Base-by-base conservation (phyloP, 164 flowering plant genomes). In the Tetracentron sinense region DNA sequence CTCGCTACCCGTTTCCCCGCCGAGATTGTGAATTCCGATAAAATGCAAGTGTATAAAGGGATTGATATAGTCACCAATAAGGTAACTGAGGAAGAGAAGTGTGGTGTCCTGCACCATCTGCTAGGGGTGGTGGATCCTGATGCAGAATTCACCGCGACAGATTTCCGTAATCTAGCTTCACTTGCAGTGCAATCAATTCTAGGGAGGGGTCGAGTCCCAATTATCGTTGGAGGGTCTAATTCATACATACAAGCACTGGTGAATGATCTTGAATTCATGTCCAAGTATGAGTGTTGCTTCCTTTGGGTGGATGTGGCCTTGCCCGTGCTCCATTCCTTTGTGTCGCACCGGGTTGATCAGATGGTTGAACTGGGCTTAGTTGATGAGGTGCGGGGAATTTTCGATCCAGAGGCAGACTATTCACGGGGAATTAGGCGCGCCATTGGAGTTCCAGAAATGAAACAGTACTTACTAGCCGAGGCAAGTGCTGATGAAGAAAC, bases 161-260 rank as follows among this genome's bases (percentile, higher is more conserved):
- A 92, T 23, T 92, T 92, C 62, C 52, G 77, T 1, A 62, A n/a
- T 35, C 70, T 58, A 0, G 93, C 87, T 0, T 38, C 78, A 0
- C 19, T 11, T 0, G 76, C 89, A 4, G 57, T 80, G 3, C 74
- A 81, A 0, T 76, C 81, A 8, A 87, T 92, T 47, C 19, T 63
- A 16, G 30, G 17, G 1, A 70, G 78, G 2, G 75, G 74, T 47
- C 64, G 70, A n/a, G 76, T 83, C 6, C 98, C 98, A 1, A 84
- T 92, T 58, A 78, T 92, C 56, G 96, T 85, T 19, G 98, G 98
- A 1, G 98, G 98, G 0, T 92, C 98, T 0, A 92, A 90, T 53
- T 86, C 95, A 0, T 92, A 58, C 75, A 74, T 92, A 29, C 78
- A 85, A 33, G 77, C 90, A 0, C 68, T 92, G 0, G 85, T 88